These are phyloP conservation scores for Fusarium sp. DNA, from an alignment of 2,329 filamentous ascomycete species.

Conservation along the genomic window DNA sequence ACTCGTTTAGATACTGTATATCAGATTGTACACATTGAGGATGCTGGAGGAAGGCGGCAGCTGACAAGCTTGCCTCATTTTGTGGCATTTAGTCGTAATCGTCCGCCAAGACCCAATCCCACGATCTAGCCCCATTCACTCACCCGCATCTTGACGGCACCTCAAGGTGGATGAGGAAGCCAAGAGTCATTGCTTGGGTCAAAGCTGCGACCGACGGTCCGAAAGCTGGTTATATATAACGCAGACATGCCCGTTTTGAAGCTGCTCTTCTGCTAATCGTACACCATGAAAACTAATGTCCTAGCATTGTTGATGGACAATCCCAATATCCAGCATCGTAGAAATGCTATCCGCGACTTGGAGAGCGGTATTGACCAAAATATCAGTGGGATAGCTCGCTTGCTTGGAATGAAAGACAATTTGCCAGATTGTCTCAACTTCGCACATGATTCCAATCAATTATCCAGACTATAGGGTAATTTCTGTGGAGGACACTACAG, in stretches of 20 bases:
- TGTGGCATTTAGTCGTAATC: slow-evolving; percentile 37
- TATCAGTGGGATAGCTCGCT: not conserved
- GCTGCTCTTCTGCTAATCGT: not conserved
- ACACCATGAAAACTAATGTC: not conserved
- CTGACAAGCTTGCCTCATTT: slow-evolving; percentile 34
- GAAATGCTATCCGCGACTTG: not conserved
- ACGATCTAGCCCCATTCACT: slow-evolving; percentile 25
- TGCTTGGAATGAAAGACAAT: not conserved
- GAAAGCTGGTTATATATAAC: slow-evolving; percentile 7
- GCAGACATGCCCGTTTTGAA: not conserved
- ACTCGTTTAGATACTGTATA: not conserved
- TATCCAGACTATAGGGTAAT: not conserved
- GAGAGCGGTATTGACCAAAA: not conserved
- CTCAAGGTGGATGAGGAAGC: slow-evolving; percentile 17
- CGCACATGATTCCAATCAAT: not conserved
- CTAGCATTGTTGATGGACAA: not conserved
- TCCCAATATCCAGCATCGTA: not conserved
- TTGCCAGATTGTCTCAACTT: not conserved
- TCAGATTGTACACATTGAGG: not conserved
- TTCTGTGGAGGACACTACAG: not conserved
- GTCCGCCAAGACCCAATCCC: slow-evolving; percentile 30
- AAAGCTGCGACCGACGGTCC: slow-evolving; percentile 18
- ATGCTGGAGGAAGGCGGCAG: not conserved
- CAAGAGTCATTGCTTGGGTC: slow-evolving; percentile 1
- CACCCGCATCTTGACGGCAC: slow-evolving; percentile 3